phyloP scores from a whole-genome alignment of 441 rosid genomes.

The California macrophylla region DNA sequence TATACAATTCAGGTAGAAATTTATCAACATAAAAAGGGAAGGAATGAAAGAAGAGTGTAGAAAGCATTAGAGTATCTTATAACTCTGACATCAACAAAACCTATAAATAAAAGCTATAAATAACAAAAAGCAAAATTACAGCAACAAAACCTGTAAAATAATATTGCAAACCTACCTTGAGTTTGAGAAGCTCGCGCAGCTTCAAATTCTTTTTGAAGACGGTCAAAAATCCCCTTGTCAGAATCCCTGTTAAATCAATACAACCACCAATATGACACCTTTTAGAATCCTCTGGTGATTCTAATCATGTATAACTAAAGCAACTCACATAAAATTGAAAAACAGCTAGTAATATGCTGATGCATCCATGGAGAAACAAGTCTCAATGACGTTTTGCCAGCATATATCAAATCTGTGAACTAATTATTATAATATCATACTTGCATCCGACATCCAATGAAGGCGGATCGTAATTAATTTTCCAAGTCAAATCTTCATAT shows the following conservation, averaged over 20 bases:
- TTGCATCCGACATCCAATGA: too few species aligned
- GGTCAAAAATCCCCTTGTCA: conserved; percentile 75
- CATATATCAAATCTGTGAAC: background rate
- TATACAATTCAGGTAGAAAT: background rate
- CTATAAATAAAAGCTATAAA: background rate
- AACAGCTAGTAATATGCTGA: background rate
- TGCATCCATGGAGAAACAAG: background rate
- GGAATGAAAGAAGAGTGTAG: background rate
- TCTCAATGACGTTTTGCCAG: background rate
- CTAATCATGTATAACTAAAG: conserved; percentile 1
- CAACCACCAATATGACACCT: conserved; percentile 12
- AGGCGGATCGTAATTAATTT: too few species aligned
- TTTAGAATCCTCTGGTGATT: conserved; percentile 8
- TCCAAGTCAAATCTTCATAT: too few species aligned
- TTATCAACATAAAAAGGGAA: background rate
- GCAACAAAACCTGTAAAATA: background rate
- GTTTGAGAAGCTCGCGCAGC: conserved; percentile 71
- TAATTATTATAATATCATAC: background rate
- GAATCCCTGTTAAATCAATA: conserved; percentile 55
- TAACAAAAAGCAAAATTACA: background rate
- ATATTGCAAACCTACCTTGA: conserved; percentile 39
- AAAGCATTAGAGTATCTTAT: background rate
- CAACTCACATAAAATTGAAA: background rate
- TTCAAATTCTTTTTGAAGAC: conserved; percentile 79
- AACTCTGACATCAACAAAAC: background rate